Percentiles rank a stretch among this genome's conserved stretches.
Conservation (phyloP, 768 basidiomycete genomes). For the Steccherinum ochraceum region DNA sequence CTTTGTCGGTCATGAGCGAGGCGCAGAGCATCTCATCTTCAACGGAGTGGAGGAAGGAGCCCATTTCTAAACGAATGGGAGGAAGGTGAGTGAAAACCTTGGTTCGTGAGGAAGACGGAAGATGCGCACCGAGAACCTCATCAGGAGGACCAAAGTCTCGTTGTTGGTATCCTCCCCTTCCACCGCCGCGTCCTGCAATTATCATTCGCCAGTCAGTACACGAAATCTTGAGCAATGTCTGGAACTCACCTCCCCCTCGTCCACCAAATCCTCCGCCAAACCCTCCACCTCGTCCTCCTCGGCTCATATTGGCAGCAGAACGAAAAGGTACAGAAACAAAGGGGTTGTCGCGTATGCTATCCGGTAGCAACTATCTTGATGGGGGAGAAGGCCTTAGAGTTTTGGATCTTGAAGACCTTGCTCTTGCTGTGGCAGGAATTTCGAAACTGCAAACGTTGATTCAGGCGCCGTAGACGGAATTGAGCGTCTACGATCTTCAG, state of each 20-base stretch:
- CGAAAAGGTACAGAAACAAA: not conserved
- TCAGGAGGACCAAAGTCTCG: conserved; percentile 77
- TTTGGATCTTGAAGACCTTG: too few relatives aligned
- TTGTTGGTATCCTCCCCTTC: conserved; percentile 67
- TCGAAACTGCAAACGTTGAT: too few relatives aligned
- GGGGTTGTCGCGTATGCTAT: too few relatives aligned
- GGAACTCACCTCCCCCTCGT: too few relatives aligned
- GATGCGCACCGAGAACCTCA: conserved; percentile 61
- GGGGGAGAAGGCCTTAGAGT: too few relatives aligned
- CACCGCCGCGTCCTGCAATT: conserved; percentile 48
- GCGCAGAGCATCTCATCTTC: conserved; percentile 98
- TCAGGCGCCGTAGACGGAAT: too few relatives aligned
- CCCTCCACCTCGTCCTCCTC: conserved; percentile 43
- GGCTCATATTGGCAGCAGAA: conserved; percentile 32
- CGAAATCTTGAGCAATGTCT: not conserved
- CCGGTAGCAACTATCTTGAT: too few relatives aligned
- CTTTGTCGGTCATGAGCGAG: conserved; percentile 79
- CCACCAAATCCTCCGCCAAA: conserved; percentile 49
- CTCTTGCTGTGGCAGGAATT: too few relatives aligned
- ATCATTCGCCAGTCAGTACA: conserved; percentile 14
- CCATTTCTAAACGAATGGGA: conserved; percentile 53
- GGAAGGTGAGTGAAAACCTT: conserved; percentile 7
- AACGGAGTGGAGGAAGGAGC: conserved; percentile 88
- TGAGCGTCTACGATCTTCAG: too few relatives aligned
- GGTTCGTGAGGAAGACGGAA: conserved; percentile 2